Percentiles rank a stretch among this genome's conserved stretches.
Conservation (phyloP, 2,329 filamentous ascomycete genomes). For the Alternaria panax region DNA sequence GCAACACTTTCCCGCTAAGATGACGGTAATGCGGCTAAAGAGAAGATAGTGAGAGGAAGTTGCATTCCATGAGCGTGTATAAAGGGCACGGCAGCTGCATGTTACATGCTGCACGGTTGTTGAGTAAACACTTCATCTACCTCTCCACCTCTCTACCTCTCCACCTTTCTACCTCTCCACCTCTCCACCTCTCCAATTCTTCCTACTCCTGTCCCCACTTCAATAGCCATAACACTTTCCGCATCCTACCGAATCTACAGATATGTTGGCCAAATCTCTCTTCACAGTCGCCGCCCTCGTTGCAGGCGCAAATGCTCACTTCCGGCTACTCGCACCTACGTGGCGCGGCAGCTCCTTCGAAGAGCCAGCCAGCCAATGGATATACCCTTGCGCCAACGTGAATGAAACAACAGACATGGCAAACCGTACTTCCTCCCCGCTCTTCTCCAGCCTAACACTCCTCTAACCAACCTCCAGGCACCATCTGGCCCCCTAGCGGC, state of each 20-base stretch:
- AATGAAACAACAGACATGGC: conserved; percentile 45
- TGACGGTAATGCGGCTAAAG: background rate
- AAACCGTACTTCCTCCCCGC: conserved; percentile 48
- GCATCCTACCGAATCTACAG: background rate
- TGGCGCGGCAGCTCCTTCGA: conserved; percentile 55
- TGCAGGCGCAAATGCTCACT: conserved; percentile 52
- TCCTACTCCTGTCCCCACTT: too few relatives aligned
- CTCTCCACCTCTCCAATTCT: too few relatives aligned
- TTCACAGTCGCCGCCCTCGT: conserved; percentile 33
- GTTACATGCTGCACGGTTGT: background rate
- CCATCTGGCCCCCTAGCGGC: conserved; percentile 55
- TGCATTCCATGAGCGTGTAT: conserved; percentile 7
- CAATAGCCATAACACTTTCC: background rate
- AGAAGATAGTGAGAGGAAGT: background rate
- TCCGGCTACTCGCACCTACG: conserved; percentile 51
- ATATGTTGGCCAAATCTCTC: conserved; percentile 32
- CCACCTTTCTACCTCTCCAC: background rate
- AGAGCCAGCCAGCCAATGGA: conserved; percentile 48
- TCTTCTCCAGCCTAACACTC: too few relatives aligned
- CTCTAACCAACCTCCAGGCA: background rate
- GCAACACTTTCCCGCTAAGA: background rate
- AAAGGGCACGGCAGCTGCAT: conserved; percentile 11
- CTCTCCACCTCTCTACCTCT: background rate
- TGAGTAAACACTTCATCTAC: background rate
- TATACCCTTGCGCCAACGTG: conserved; percentile 53